Base-by-base conservation (phyloP, 140 eudicot species). In the Oenanthe javanica region DNA sequence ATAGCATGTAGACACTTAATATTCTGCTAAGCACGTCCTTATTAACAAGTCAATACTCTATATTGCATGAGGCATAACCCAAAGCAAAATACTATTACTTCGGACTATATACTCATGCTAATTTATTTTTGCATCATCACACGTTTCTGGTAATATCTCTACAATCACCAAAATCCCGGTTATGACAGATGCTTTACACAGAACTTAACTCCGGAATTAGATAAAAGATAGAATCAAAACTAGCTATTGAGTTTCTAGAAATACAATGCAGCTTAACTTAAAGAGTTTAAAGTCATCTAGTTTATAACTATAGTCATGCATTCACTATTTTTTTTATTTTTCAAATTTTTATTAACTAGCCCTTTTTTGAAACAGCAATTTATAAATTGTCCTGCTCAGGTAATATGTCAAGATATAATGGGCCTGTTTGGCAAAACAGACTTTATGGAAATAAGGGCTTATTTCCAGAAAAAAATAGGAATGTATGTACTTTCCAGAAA, bases 41-140 rank as follows among this genome's bases (percentile, higher is more conserved):
- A 4, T 23, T 63, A 63, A 6, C 16, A 63, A 25, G 50, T n/a
- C 9, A 5, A 15, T 2, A 49, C 61, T 27, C 31, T 59, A 79
- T 91, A 82, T 91, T 64, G 91, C 84, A 81, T 88, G 87, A 90
- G 90, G 69, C 79, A 90, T 87, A 91, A 90, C 88, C 89, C 90
- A 86, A 86, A 84, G 85, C 73, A 85, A 50, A 81, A 83, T 54
- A 84, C 83, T 84, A 87, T 73, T 79, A 85, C 84, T 57, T 81
- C 77, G 87, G 88, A 86, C 93, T 88, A 88, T 92, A 92, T 79
- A 75, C 59, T 86, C 93, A 85, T 31, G 87, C 91, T 75, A 81
- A 82, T 67, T 92, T 77, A 59, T 69, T 92, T 81, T 89, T 31
- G 94, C 94, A 90, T 88, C 93, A 46, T 21, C 47, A 76, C 59